phyloP scores from a whole-genome alignment of 2,329 filamentous ascomycete species.

The Zarea fungicola region DNA sequence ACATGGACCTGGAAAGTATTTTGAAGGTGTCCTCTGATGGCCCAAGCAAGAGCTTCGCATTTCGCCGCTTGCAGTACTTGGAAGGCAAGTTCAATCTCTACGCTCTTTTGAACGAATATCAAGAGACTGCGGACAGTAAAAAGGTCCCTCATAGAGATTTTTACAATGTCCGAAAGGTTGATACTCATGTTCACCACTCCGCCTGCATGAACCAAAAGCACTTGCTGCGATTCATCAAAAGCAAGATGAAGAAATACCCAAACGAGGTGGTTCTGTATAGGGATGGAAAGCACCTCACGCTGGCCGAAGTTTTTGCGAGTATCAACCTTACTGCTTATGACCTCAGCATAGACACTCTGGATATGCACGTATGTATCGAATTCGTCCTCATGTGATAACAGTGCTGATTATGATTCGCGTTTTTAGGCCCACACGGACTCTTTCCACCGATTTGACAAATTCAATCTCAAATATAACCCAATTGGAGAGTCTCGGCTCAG shows the following conservation, averaged over 20 bases:
- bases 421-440: constrained; percentile 85
- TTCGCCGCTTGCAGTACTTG: constrained; percentile 86
- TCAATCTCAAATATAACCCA: constrained; percentile 98
- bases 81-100: constrained; percentile 98
- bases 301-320: constrained; percentile 92
- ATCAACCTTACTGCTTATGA: constrained; percentile 98
- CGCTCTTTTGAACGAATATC: constrained; percentile 88
- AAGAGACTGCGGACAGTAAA: constrained; percentile 96
- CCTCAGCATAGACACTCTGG: constrained; percentile 93
- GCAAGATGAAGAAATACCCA: constrained; percentile 98
- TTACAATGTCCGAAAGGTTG: constrained; percentile 97
- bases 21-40: constrained; percentile 89
- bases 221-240: constrained; percentile 96
- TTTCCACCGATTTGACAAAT: constrained; percentile 98
- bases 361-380: constrained; percentile 78
- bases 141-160: constrained; percentile 97
- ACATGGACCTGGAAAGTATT: constrained; percentile 86
- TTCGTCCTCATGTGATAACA: not conserved
- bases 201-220: constrained; percentile 99
- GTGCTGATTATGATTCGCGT: constrained; percentile 10
- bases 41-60: constrained; percentile 94
- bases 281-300: constrained; percentile 85
- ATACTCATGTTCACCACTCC: constrained; percentile 98
- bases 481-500: constrained; percentile 90
- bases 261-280: constrained; percentile 90